Conservation (phyloP, 2,329 filamentous ascomycete species). For the Rutstroemia sp. region DNA sequence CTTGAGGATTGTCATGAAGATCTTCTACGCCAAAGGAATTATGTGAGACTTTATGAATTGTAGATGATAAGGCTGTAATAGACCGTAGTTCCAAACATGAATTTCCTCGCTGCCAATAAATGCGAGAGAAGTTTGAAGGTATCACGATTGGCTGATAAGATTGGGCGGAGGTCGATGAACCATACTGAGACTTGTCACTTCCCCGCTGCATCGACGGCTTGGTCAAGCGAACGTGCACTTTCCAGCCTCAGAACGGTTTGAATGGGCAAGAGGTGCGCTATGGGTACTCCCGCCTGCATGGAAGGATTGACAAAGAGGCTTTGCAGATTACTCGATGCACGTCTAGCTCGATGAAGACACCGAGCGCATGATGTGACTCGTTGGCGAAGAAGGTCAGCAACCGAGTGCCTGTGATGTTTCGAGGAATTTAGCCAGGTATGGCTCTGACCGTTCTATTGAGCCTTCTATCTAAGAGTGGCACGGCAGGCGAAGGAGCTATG, state of each 20-base stretch:
- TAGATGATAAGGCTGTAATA: neutral
- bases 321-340: neutral
- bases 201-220: neutral
- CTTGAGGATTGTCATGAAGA: neutral
- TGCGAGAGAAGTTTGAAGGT: neutral
- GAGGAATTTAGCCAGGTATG: neutral
- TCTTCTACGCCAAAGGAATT: neutral
- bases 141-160: neutral
- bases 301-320: neutral
- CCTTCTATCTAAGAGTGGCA: neutral
- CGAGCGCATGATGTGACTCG: neutral
- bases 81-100: neutral
- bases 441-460: neutral
- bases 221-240: neutral
- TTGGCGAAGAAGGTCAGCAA: neutral
- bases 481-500: neutral
- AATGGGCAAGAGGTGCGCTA: neutral
- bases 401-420: neutral
- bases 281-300: neutral
- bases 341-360: slow-evolving; percentile 8
- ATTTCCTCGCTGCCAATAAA: neutral
- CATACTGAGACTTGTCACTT: neutral
- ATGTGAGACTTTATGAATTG: neutral
- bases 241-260: neutral
- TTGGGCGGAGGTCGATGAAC: neutral